Percentiles rank a stretch among this genome's conserved stretches.
phyloP scores from a whole-genome alignment of 805 yeast species.

The Lipomyces yamanashiensis region DNA sequence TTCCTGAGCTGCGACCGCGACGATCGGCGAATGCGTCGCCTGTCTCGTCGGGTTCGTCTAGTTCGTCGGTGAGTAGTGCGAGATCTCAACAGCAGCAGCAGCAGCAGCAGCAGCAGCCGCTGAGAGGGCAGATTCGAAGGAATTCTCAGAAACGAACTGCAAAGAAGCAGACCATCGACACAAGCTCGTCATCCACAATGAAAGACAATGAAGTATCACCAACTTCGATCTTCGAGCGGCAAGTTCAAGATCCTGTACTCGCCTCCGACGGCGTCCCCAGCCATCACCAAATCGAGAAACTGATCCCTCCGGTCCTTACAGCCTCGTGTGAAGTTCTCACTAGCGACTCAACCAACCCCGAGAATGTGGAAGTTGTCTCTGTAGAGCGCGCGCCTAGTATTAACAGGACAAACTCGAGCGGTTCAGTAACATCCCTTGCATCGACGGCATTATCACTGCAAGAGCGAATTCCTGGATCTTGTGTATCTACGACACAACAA shows the following conservation, averaged over 20 bases:
- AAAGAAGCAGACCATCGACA: no score
- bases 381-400: slow-evolving; percentile 47
- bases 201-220: slow-evolving; percentile 36
- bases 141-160: no score
- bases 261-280: slow-evolving; percentile 35
- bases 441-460: not conserved
- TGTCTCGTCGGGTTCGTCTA: not conserved
- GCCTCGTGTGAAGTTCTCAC: slow-evolving; percentile 71
- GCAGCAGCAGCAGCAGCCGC: no score
- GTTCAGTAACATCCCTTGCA: slow-evolving; percentile 3
- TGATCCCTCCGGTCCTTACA: slow-evolving; percentile 80
- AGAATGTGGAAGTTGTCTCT: slow-evolving; percentile 72
- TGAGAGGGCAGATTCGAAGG: no score
- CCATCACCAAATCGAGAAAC: slow-evolving; percentile 61
- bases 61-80: not conserved
- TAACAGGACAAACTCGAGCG: slow-evolving; percentile 9
- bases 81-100: no score
- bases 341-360: slow-evolving; percentile 61
- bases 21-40: not conserved
- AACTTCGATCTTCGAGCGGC: slow-evolving; percentile 63
- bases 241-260: slow-evolving; percentile 61
- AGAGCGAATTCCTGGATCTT: not conserved
- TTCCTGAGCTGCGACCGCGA: slow-evolving; percentile 2
- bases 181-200: no score
- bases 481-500: not conserved